Evolutionary conservation across 164 flowering plant genomes (phyloP), one percentile per base, ranked within the genome.

Genomic region (Tetracentron sinense): DNA sequence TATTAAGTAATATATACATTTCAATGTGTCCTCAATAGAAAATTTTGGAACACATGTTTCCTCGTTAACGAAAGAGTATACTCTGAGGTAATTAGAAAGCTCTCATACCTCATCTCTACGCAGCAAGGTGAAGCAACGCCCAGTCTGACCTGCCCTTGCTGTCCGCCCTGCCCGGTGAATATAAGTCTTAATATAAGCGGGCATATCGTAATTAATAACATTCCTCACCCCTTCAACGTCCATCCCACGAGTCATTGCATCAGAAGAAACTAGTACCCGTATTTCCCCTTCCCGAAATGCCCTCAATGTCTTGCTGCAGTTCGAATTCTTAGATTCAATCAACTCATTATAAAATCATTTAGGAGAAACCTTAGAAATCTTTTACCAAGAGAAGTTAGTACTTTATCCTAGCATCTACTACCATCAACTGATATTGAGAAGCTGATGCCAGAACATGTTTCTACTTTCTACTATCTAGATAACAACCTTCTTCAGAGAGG

Each of bases 241-340:
- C 96, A 88, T 92, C 68, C 98, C 98, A 73, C 98, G 96, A 27
- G 98, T 85, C 88, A 92, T 84, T 22, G 91, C 95, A 87, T 92
- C 98, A 31, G 98, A 85, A 46, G 93, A 83, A 66, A 92, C 81
- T 62, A 92, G 90, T 6, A 92, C 96, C 71, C 85, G 89, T 50
- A 85, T 61, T 30, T 84, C 74, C 42, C 96, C 98, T 63, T 68
- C 73, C 42, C 96, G 79, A 67, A 92, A 92, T 57, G 83, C 85
- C 59, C 70, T 77, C 74, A 92, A 61, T 38, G 86, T 83, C 74
- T 88, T 90, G 78, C 98, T 92, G 84, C 74, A 83, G 20, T 20
- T 56, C 14, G 60, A 62, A 54, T 19, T 46, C 14, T 49, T 14
- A 23, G 25, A 16, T 69, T 14, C 30, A 53, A 26, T 27, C 16